These are phyloP conservation scores for Phlebopus sp. DNA, from an alignment of 1,284 basidiomycete species.

Conservation along the genomic window DNA sequence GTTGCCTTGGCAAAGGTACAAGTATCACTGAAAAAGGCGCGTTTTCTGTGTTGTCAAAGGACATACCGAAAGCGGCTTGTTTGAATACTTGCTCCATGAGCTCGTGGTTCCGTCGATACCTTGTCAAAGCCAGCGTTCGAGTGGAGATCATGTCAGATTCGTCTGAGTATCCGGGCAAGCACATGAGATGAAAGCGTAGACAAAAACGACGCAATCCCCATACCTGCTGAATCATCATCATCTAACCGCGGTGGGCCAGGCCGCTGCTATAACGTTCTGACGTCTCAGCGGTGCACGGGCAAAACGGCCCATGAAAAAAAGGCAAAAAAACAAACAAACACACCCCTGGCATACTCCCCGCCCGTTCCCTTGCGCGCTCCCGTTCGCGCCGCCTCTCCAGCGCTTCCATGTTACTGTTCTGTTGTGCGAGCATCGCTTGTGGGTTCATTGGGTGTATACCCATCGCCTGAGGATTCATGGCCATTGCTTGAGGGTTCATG, in stretches of 20 bases:
- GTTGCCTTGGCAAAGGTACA: slow-evolving; percentile 38
- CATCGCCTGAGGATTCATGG: slow-evolving; percentile 25
- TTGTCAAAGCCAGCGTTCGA: slow-evolving; percentile 62
- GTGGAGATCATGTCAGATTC: slow-evolving; percentile 71
- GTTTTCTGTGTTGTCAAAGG: background rate
- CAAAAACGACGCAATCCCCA: slow-evolving; percentile 14
- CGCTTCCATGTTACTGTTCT: slow-evolving; percentile 66
- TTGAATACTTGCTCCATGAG: slow-evolving; percentile 78
- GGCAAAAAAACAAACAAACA: too few relatives aligned
- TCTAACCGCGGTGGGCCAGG: slow-evolving; percentile 47
- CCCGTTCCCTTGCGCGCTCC: slow-evolving; percentile 40
- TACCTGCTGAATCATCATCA: slow-evolving; percentile 71
- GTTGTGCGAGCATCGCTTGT: slow-evolving; percentile 69
- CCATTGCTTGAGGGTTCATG: slow-evolving; percentile 28
- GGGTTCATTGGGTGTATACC: slow-evolving; percentile 40
- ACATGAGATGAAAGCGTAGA: slow-evolving; percentile 1
- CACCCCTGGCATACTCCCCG: slow-evolving; percentile 21
- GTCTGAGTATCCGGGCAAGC: slow-evolving; percentile 40
- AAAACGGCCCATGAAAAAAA: background rate
- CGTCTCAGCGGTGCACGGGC: background rate
- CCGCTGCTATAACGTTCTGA: slow-evolving; percentile 13
- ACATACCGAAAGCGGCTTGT: slow-evolving; percentile 63
- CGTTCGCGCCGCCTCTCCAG: slow-evolving; percentile 57
- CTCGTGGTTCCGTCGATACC: slow-evolving; percentile 78
- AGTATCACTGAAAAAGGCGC: slow-evolving; percentile 1